Base-by-base conservation (phyloP, 345 rosid genomes). In the Hypericum perforatum region DNA sequence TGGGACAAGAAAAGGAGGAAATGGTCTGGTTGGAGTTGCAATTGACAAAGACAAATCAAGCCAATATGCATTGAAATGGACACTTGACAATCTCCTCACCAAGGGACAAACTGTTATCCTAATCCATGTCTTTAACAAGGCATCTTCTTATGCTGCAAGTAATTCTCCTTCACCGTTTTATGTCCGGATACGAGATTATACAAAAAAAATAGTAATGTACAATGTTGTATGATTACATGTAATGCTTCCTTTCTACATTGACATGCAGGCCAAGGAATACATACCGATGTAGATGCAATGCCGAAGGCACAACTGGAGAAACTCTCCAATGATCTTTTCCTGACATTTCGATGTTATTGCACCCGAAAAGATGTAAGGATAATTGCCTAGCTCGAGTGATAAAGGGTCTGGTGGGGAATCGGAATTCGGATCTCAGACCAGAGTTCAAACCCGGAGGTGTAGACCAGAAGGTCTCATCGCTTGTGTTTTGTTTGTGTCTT, bases 31-130 rank as follows among this genome's bases (percentile, higher is more conserved):
- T 0, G 98, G 92, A 11, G 86, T 91, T 8, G 96, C 92, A 7
- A 70, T 87, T n/a, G 85, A 82, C 74, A 81, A 70, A 58, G 98
- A 87, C 60, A 91, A 85, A 76, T 78, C 82, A 5, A 91, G 95
- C 71, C 94, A 76, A 65, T 54, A 71, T 70, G 96, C 98, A 61
- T 64, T 91, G 45, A 74, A 59, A 74, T 91, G 96, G 98, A 76
- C 96, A 0, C 55, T 59, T 10, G 87, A 85, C 43, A 75, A 85
- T 78, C 88, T 88, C 40, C 78, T 75, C 56, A 16, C 74, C 61
- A 77, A 58, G 62, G 88, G 94, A 49, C 82, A 83, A 61, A 70
- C 80, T 58, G 78, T 92, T 40, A 43, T 86, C 55, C 80, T 90
- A 55, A 72, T 90, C 48, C 95, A 89, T 71, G 89, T 85, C 59